phyloP scores from a whole-genome alignment of 2,329 filamentous ascomycete species.

The Penicillium occitanis region DNA sequence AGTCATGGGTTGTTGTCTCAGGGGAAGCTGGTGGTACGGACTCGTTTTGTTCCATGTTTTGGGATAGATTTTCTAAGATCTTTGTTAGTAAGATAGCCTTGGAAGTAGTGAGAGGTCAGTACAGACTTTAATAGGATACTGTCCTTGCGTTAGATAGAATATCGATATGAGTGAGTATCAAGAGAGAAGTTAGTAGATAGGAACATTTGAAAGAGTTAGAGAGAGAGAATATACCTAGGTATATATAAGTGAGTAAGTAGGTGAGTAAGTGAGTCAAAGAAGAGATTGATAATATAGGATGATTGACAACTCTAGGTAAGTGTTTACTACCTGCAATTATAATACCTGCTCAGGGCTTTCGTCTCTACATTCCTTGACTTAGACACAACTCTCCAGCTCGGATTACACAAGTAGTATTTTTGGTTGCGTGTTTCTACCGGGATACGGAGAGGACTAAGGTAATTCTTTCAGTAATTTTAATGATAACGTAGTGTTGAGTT shows the following conservation, averaged over 20 bases:
- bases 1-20: neutral
- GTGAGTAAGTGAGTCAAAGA: no score
- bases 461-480: no score
- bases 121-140: neutral
- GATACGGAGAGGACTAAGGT: no score
- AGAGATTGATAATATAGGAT: neutral
- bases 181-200: neutral
- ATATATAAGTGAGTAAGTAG: no score
- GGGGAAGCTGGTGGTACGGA: neutral
- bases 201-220: neutral
- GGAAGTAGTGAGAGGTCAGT: neutral
- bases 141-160: neutral
- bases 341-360: no score
- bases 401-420: no score
- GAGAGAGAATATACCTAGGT: neutral
- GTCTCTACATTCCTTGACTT: no score
- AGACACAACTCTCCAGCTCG: no score
- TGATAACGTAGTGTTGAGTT: no score
- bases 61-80: neutral
- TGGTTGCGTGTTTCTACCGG: no score
- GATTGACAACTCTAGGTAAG: neutral
- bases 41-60: neutral
- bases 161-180: neutral
- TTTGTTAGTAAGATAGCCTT: neutral
- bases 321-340: neutral